Evolutionary conservation across 73 alveolate genomes (phyloP).

Genomic region (Paramecium sexaurelia): DNA sequence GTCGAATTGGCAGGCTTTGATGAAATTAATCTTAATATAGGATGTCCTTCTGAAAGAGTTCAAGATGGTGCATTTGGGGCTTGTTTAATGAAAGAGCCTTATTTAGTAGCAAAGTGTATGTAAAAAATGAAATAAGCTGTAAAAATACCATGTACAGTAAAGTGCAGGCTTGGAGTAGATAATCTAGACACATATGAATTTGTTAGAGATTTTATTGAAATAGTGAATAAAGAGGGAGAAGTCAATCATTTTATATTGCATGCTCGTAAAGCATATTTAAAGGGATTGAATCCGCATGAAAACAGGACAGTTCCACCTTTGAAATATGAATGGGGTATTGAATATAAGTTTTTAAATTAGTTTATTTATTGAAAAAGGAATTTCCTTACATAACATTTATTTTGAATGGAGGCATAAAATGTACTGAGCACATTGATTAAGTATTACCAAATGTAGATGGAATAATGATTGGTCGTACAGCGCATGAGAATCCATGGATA

Average conservation of each 20-base stretch:
- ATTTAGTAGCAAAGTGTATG: constrained; percentile 82
- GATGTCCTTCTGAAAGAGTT: constrained; percentile 95
- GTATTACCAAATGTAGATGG: constrained; percentile 82
- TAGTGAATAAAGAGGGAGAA: constrained; percentile 82
- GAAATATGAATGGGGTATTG: constrained; percentile 78
- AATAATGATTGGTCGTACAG: constrained; percentile 95
- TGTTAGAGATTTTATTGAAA: constrained; percentile 81
- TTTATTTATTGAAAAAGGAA: constrained; percentile 85
- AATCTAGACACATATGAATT: constrained; percentile 87
- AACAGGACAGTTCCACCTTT: constrained; percentile 95
- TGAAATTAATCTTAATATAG: constrained; percentile 95
- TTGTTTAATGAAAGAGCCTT: constrained; percentile 93
- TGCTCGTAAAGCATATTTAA: constrained; percentile 91
- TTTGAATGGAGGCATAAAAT: constrained; percentile 94
- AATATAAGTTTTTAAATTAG: constrained; percentile 1
- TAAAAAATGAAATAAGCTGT: constrained; percentile 75
- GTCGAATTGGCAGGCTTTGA: constrained; percentile 82
- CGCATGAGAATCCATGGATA: constrained; percentile 92
- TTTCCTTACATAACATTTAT: constrained; percentile 84
- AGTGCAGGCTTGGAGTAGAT: constrained; percentile 97
- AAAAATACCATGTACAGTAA: constrained; percentile 88
- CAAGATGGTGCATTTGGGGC: constrained; percentile 97
- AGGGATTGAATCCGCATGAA: constrained; percentile 92
- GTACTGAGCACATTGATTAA: constrained; percentile 70
- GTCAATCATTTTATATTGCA: constrained; percentile 90